Base-by-base conservation (phyloP, 78 protist species). In the Carpediemonas membranifera region DNA sequence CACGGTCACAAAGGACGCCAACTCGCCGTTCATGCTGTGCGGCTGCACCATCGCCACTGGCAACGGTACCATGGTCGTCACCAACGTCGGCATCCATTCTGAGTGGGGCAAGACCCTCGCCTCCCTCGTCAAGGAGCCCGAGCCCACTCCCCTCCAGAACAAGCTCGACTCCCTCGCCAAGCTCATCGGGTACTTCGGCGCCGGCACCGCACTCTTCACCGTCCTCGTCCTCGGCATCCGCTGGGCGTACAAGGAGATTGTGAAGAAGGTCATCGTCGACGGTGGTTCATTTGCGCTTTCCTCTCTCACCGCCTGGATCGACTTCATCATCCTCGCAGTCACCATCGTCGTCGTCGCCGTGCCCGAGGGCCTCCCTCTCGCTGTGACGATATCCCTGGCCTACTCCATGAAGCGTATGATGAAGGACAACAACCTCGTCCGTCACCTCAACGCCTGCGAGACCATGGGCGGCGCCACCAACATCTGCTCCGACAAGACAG, bases 361-460 rank as follows among this genome's bases (percentile, higher is more conserved):
- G n/a, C n/a, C n/a, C n/a, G n/a, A n/a, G n/a, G n/a, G n/a, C n/a
- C n/a, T n/a, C n/a, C n/a, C n/a, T n/a, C n/a, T n/a, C n/a, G n/a
- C n/a, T n/a, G n/a, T n/a, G n/a, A n/a, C n/a, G n/a, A n/a, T n/a
- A n/a, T n/a, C n/a, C n/a, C n/a, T n/a, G n/a, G n/a, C n/a, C n/a
- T n/a, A n/a, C n/a, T n/a, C n/a, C n/a, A n/a, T n/a, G n/a, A n/a
- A n/a, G n/a, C n/a, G n/a, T n/a, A n/a, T n/a, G n/a, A n/a, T n/a
- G n/a, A n/a, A n/a, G n/a, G 69, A 64, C 30, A n/a, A 90, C 27
- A 83, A 85, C 77, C 71, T 91, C 21, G 95, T 89, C 9, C 74
- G 91, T 54, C 73, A 39, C 37, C 28, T 64, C 24, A 57, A 28
- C 14, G 36, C 69, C 7, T 64, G 69, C n/a, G n/a, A n/a, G n/a